Conservation (phyloP, 805 yeast genomes). For the Starmerella bombi region DNA sequence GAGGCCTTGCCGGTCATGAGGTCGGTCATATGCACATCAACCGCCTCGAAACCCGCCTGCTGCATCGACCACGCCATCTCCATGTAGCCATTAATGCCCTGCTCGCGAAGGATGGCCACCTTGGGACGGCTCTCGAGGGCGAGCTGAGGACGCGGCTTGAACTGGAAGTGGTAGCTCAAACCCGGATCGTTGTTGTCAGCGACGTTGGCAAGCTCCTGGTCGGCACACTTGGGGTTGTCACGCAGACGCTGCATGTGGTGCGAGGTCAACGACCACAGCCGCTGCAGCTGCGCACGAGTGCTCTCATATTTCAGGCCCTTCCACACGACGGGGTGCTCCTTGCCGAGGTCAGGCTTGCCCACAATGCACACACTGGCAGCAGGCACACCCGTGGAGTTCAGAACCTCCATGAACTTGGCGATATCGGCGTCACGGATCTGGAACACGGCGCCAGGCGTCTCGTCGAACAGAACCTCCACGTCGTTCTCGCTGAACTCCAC, state of each 20-base stretch:
- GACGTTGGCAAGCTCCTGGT: slow-evolving; percentile 67
- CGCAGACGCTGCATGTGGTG: slow-evolving; percentile 80
- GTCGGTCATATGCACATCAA: slow-evolving; percentile 96
- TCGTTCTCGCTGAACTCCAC: slow-evolving; percentile 39
- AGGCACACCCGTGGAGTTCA: slow-evolving; percentile 47
- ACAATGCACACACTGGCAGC: slow-evolving; percentile 43
- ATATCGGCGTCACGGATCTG: slow-evolving; percentile 47
- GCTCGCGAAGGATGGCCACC: slow-evolving; percentile 94
- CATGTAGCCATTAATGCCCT: slow-evolving; percentile 95
- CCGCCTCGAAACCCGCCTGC: slow-evolving; percentile 86
- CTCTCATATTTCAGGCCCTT: slow-evolving; percentile 33
- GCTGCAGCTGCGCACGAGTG: slow-evolving; percentile 61
- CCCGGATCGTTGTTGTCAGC: slow-evolving; percentile 83
- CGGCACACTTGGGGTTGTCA: slow-evolving; percentile 85
- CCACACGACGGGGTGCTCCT: slow-evolving; percentile 40
- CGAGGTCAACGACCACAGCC: slow-evolving; percentile 77
- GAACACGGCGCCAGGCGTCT: slow-evolving; percentile 94
- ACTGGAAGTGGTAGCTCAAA: slow-evolving; percentile 65
- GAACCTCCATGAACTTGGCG: slow-evolving; percentile 41
- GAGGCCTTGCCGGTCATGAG: slow-evolving; percentile 58
- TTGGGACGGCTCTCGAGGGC: slow-evolving; percentile 43
- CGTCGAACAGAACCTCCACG: slow-evolving; percentile 60
- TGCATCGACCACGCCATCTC: slow-evolving; percentile 97
- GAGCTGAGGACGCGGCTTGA: slow-evolving; percentile 37
- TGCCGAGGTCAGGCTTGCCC: slow-evolving; percentile 42